Evolutionary conservation across 1,139 yeast genomes (phyloP), one percentile per base, ranked within the genome.

Genomic region (Candida tunisiensis): DNA sequence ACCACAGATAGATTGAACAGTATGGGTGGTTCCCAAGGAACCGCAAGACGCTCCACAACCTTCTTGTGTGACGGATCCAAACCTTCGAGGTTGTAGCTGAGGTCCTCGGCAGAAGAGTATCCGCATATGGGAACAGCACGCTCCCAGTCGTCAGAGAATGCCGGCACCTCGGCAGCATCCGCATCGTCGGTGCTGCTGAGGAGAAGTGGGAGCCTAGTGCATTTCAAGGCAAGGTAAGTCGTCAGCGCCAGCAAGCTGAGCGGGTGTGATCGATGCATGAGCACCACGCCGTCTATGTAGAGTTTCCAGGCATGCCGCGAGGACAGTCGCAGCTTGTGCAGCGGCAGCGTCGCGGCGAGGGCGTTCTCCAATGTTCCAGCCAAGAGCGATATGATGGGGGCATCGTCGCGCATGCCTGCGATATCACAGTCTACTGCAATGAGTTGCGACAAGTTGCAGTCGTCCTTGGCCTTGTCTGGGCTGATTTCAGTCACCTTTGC

Each of bases 111-210:
- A n/a, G n/a, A n/a, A n/a, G n/a, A n/a, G 23, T 45, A 42, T 6
- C 52, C 44, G 25, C 65, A 57, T 20, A 77, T 51, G 25, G 47
- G 61, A 31, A 41, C 59, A 19, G 74, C 68, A 36, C 57, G 60
- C 42, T 62, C 75, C 88, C 78, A 85, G 45, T 72, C 93, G 42
- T 83, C 95, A 24, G 85, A 74, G 44, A 85, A 85, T 1, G 83
- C 79, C 2, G 96, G 96, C 36, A 79, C 73, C 49, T 83, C 94
- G 44, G 79, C 93, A 11, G 65, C 62, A 21, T 51, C 51, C 15
- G 55, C 37, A 35, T 63, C 69, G 36, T 63, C 63, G 12, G 78
- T 47, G 50, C 67, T 70, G 12, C 92, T 77, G 3, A 69, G 55
- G 31, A 82, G 56, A 28, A 72, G 59, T 4, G 98, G 96, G 30